Evolutionary conservation across 805 yeast genomes (phyloP), one percentile per base, ranked within the genome.

Genomic region (Clavispora fructus): DNA sequence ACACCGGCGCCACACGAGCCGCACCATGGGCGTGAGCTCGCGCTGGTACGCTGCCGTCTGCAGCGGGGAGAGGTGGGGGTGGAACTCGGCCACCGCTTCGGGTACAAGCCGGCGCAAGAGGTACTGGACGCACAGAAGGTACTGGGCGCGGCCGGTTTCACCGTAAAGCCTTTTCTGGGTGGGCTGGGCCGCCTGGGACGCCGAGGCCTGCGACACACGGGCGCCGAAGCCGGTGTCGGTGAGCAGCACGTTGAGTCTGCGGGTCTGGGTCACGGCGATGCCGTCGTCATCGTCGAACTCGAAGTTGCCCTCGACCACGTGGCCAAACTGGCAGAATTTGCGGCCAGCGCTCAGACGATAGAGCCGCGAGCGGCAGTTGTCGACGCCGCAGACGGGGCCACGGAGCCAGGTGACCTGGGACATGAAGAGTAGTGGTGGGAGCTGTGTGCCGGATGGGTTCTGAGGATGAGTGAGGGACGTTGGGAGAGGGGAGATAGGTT

Each of bases 341-440:
- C 79, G 79, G 25, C 99, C 99, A 57, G 86, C 88, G 3, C 80
- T 68, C 28, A 79, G 64, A 42, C 84, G 75, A 80, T 88, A 92
- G 42, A 83, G 75, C 33, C 81, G 68, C 1, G 97, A 86, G 4
- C 86, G 80, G 65, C 99, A 92, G 69, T 92, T 92, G 52, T 86
- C 91, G 2, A 83, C 82, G 1, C 97, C 97, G 74, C 99, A 92
- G 6, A 84, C 66, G 5, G 87, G 84, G 1, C 99, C 98, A 54
- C 82, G 71, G 35, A 75, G 71, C 80, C 82, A 85, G 9, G 61
- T 45, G 26, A 41, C 47, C 42, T 49, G 53, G 41, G 57, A 50
- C 56, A 52, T 56, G 46, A 33, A 17, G 37, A 33, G 17, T n/a
- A 25, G 37, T 33, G 37, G 25, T 16, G 8, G 17, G 7, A 5